Evolutionary conservation across 2,329 filamentous ascomycete genomes (phyloP).

Genomic region (Nothophaeocryptopus gaeumannii): DNA sequence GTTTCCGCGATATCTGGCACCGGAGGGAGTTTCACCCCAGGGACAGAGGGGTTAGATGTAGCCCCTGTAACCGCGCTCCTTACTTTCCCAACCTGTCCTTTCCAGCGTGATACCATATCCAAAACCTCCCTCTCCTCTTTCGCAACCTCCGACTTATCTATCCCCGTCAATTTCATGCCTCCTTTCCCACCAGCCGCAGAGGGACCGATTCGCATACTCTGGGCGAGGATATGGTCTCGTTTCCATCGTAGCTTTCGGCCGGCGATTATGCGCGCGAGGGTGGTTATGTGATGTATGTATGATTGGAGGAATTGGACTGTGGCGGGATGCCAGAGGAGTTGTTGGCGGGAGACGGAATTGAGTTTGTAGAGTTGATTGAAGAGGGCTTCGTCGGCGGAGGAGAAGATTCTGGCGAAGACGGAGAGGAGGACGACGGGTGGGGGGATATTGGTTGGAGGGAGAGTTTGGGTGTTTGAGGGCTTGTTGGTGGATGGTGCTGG

Average conservation of each 20-base stretch:
- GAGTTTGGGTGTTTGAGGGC: neutral
- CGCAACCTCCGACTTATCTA: constrained; percentile 78
- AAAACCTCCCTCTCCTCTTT: constrained; percentile 82
- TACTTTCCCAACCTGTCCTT: constrained; percentile 69
- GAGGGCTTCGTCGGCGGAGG: constrained; percentile 61
- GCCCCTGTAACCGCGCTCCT: constrained; percentile 68
- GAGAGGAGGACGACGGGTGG: constrained; percentile 81
- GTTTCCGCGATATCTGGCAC: constrained; percentile 70
- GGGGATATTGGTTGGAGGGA: constrained; percentile 79
- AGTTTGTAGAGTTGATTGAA: constrained; percentile 60
- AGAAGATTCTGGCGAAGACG: constrained; percentile 69
- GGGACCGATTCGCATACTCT: constrained; percentile 80
- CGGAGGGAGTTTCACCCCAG: constrained; percentile 29
- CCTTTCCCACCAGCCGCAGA: constrained; percentile 67
- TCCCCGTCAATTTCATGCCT: constrained; percentile 87
- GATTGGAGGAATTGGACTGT: constrained; percentile 62
- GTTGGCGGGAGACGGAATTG: constrained; percentile 55
- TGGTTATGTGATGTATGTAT: constrained; percentile 62
- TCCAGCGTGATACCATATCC: constrained; percentile 74
- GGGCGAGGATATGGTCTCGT: constrained; percentile 76
- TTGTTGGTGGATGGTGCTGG: neutral
- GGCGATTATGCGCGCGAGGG: constrained; percentile 76
- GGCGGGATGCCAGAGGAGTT: constrained; percentile 58
- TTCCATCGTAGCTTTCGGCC: constrained; percentile 89
- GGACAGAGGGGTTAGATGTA: constrained; percentile 40